Evolutionary conservation across 768 basidiomycete genomes (phyloP), one percentile per base, ranked within the genome.

Genomic region (Pseudohyphozyma bogoriensis): DNA sequence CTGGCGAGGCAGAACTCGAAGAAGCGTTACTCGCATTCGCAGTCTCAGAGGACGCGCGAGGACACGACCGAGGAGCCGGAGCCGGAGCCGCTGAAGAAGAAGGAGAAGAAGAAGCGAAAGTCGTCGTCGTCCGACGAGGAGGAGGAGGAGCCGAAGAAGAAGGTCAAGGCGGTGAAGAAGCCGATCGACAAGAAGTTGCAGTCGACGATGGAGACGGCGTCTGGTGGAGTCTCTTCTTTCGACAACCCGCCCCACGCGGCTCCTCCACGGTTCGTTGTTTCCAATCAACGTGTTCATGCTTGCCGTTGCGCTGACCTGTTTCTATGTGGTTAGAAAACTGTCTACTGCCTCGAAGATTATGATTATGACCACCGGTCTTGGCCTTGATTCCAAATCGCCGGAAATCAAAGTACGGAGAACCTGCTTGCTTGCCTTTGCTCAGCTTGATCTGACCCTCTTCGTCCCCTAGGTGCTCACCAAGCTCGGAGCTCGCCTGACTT

Each of bases 351-450:
- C 47, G 20, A n/a, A 22, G 51, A 35, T 24, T 11, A 22, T 18
- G 12, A 68, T 89, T 53, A 78, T 89, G 77, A 83, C 85, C 1
- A 90, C 88, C 0, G 81, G 84, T 56, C 77, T 86, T 2, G 71
- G 68, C 2, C 73, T 90, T 40, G 58, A 60, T 33, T 60, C 57
- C 44, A 64, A 76, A 0, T 83, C 86, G 8, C 76, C 80, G 24
- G 78, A 82, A 5, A 68, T 78, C 52, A 85, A 82, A 78, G 85
- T 83, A 32, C 51, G 47, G 28, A 53, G 8, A 18, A 26, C 3
- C 1, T n/a, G 20, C 31, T 28, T 49, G 33, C 13, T 31, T 26
- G 22, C 50, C 3, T 22, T 44, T 15, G 5, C 3, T 44, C 42
- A 5, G 42, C 22, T 44, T 24, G 42, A 44, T 22, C 20, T 7